Evolutionary conservation across 2,329 filamentous ascomycete species (phyloP), one percentile per base, ranked within the genome.

Genomic region (Calonectria pteridis): DNA sequence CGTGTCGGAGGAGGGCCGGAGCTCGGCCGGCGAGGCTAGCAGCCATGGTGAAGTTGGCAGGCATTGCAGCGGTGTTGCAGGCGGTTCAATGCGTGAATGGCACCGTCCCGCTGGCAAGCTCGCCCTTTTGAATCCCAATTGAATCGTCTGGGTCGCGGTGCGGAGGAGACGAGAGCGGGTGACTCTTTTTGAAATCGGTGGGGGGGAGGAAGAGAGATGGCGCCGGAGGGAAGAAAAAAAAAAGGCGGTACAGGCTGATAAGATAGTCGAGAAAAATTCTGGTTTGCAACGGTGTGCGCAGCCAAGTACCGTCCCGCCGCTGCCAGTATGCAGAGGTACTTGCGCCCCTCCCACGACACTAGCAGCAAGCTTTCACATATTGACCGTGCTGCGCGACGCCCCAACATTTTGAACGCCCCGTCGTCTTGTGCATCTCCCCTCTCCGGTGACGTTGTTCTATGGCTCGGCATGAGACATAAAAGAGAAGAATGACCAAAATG

Each of bases 1-100:
- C 87, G 83, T 89, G 87, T 83, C 89, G 89, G 84, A 92, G 87
- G 81, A 91, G 83, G 80, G 88, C 86, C 84, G 90, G 89, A 81
- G 89, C 89, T 82, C 90, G 88, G 81, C 89, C 89, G 80, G 89
- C 89, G 84, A 91, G 83, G 76, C 83, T 81, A 78, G 82, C 78
- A 72, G 83, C 82, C 80, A 85, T 83, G 79, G 83, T 81, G 78
- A 85, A 83, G 80, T 83, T 82, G 79, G 83, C 82, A 81, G 84
- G 84, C 85, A 86, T 86, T 77, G 80, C 75, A 75, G 79, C 76
- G 78, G 78, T 77, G 77, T 78, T 78, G 78, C 76, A 78, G 75
- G 75, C 79, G 79, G 78, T 77, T 83, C 83, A 84, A 85, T 84
- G 82, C 82, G 78, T 76, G 67, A 76, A 75, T 78, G 75, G 81